Evolutionary conservation across 768 basidiomycete genomes (phyloP).

Genomic region (Vishniacozyma victoriae): DNA sequence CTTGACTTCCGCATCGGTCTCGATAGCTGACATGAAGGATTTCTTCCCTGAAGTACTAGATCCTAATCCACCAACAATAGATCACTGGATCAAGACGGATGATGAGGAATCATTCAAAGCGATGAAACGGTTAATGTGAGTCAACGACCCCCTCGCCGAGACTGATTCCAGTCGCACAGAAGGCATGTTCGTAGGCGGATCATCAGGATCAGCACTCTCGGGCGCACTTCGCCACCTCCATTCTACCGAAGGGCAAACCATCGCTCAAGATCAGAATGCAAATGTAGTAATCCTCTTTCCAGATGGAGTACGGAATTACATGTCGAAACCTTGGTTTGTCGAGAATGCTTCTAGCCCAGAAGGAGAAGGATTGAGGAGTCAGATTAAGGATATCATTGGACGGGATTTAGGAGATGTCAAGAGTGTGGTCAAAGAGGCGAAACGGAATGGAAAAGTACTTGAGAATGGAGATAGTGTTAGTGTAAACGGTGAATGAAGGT

Average conservation of each 20-base stretch:
- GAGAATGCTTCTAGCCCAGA: constrained; percentile 21
- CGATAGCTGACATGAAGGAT: constrained; percentile 51
- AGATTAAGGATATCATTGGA: constrained; percentile 23
- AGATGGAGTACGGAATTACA: constrained; percentile 90
- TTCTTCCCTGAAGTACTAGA: constrained; percentile 83
- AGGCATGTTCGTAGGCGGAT: constrained; percentile 87
- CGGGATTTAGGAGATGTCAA: constrained; percentile 22
- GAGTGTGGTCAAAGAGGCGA: not conserved
- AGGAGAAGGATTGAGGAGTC: constrained; percentile 10
- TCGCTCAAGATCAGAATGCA: constrained; percentile 60
- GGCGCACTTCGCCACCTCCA: constrained; percentile 74
- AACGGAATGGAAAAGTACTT: not conserved
- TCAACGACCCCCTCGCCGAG: not conserved
- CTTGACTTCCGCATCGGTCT: not conserved
- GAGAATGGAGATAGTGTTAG: constrained; percentile 16
- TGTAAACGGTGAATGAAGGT: too few species aligned
- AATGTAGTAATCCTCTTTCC: constrained; percentile 87
- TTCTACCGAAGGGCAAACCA: constrained; percentile 58
- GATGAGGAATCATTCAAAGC: constrained; percentile 76
- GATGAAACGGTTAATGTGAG: constrained; percentile 62
- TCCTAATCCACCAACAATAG: constrained; percentile 56
- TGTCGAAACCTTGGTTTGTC: constrained; percentile 89
- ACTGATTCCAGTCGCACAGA: constrained; percentile 55
- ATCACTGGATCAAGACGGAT: constrained; percentile 68
- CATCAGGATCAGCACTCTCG: constrained; percentile 76